phyloP scores from a whole-genome alignment of 164 flowering plant species.

The Nymphaea colorata region DNA sequence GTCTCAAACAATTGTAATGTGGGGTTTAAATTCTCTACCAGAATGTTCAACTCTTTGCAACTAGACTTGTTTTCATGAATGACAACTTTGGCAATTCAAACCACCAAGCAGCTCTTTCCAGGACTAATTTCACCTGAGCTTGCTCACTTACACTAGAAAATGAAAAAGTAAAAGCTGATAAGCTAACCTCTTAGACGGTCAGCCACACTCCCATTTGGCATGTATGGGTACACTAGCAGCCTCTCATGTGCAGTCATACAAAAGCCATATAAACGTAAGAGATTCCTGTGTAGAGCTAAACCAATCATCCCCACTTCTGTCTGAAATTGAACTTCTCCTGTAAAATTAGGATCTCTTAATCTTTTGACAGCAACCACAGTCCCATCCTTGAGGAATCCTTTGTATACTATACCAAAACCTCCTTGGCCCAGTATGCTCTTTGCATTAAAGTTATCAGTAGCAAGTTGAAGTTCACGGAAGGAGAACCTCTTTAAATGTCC shows the following conservation, averaged over 20 bases:
- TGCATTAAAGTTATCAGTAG: slow-evolving; percentile 65
- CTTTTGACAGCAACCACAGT: slow-evolving; percentile 83
- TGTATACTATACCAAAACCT: slow-evolving; percentile 90
- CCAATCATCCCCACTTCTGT: slow-evolving; percentile 99
- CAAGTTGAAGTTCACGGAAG: slow-evolving; percentile 69
- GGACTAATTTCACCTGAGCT: background rate
- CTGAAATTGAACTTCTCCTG: slow-evolving; percentile 96
- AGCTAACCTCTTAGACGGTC: slow-evolving; percentile 85
- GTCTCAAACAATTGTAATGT: too few species aligned
- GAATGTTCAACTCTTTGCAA: background rate
- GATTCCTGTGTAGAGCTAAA: slow-evolving; percentile 87
- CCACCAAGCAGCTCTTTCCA: background rate
- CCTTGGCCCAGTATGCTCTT: slow-evolving; percentile 87
- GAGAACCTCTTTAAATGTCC: slow-evolving; percentile 78
- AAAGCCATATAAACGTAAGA: slow-evolving; percentile 81
- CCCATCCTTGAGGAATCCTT: slow-evolving; percentile 67
- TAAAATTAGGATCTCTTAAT: slow-evolving; percentile 71
- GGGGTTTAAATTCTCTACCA: too few species aligned
- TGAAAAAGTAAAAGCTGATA: background rate
- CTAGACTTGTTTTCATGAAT: background rate
- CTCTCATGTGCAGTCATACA: slow-evolving; percentile 83
- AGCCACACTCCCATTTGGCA: slow-evolving; percentile 97
- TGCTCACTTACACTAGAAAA: background rate
- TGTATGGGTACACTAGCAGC: slow-evolving; percentile 87
- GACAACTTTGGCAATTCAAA: background rate